Conservation (phyloP, 768 basidiomycete genomes). For the Lactarius vividus region DNA sequence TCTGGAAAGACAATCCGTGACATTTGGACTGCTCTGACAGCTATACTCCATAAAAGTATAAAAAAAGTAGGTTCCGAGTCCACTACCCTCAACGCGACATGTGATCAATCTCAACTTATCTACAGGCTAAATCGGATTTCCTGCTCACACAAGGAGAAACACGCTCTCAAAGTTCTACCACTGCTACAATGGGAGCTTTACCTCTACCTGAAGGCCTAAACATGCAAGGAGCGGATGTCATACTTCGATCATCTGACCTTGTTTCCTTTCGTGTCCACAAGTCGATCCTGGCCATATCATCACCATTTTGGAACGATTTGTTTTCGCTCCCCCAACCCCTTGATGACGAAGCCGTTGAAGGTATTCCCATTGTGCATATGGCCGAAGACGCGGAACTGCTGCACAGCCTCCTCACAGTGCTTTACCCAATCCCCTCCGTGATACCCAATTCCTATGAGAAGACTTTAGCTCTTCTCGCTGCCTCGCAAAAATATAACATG, state of each 20-base stretch:
- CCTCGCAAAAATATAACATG: conserved; percentile 31
- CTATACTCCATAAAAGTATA: background rate
- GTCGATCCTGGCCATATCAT: background rate
- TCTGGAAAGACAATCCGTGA: background rate
- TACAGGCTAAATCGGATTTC: background rate
- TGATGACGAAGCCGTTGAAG: background rate
- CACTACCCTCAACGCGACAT: background rate
- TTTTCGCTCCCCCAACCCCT: background rate
- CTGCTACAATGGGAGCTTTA: background rate
- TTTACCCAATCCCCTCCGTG: background rate
- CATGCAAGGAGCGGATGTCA: no score
- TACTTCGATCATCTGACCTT: background rate
- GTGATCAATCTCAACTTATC: background rate
- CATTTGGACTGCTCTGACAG: background rate
- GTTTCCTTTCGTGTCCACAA: conserved; percentile 2
- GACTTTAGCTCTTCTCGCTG: conserved; percentile 15
- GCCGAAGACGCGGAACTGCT: background rate
- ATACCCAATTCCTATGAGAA: background rate
- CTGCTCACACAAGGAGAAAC: background rate
- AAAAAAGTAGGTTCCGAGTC: background rate
- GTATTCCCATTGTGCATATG: background rate
- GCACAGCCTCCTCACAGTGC: background rate
- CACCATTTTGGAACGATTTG: conserved; percentile 1
- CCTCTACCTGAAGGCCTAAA: no score
- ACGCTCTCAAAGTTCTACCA: background rate